Conservation (phyloP, 371 early-diverging fungal genomes). For the Syncephalis fuscata region DNA sequence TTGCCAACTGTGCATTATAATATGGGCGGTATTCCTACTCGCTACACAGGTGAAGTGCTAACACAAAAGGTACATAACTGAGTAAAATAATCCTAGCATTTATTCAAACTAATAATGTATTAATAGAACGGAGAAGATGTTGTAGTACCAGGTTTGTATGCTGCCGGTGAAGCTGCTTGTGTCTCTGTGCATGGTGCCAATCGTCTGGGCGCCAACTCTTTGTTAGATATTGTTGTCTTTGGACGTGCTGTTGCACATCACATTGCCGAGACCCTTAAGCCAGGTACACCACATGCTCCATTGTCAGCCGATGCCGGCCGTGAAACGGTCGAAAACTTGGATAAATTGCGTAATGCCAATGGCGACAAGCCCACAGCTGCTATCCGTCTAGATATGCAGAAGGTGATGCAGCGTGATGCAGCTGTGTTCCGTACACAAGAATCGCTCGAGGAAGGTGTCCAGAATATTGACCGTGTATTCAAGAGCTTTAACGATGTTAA, state of each 20-base stretch:
- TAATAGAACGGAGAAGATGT: constrained; percentile 44
- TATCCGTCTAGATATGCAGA: constrained; percentile 90
- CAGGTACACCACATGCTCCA: constrained; percentile 69
- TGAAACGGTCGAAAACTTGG: constrained; percentile 78
- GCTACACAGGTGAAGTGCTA: constrained; percentile 92
- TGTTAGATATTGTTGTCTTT: constrained; percentile 93
- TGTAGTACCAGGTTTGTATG: constrained; percentile 86
- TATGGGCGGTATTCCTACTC: constrained; percentile 98
- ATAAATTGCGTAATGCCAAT: constrained; percentile 70
- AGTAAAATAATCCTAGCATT: constrained; percentile 34
- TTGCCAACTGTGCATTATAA: constrained; percentile 98
- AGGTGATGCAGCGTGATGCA: constrained; percentile 93
- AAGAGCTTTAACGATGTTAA: constrained; percentile 65
- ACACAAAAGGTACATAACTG: constrained; percentile 40
- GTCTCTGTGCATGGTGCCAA: constrained; percentile 96
- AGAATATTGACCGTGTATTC: constrained; percentile 74
- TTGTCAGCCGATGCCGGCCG: constrained; percentile 76
- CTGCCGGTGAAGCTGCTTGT: constrained; percentile 88
- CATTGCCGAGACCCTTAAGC: constrained; percentile 76
- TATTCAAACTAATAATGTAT: neutral
- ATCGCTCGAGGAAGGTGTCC: constrained; percentile 75
- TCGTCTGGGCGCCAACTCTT: constrained; percentile 96
- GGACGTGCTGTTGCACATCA: constrained; percentile 92
- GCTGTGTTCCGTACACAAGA: constrained; percentile 94
- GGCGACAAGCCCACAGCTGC: constrained; percentile 72